Conservation (phyloP, 164 flowering plant species). For the Nymphaea colorata region DNA sequence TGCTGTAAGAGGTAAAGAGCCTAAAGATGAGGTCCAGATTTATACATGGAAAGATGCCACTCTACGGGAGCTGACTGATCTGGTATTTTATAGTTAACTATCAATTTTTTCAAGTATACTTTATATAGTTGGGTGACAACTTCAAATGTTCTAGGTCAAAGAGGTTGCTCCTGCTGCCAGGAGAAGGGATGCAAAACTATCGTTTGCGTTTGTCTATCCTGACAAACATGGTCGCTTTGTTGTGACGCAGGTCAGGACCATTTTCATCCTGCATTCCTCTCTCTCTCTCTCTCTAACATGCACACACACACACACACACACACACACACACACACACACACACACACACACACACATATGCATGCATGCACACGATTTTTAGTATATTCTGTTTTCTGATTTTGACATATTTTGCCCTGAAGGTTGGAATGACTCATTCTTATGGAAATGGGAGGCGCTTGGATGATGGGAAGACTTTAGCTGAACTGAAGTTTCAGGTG, state of each 20-base stretch:
- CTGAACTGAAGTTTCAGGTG: conserved; percentile 77
- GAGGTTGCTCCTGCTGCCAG: conserved; percentile 94
- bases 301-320: background rate
- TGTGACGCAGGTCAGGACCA: conserved; percentile 46
- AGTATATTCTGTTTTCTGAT: background rate
- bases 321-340: background rate
- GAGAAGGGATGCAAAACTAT: conserved; percentile 79
- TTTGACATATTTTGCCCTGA: background rate
- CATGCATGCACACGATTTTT: background rate
- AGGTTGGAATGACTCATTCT: conserved; percentile 83
- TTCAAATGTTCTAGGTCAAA: conserved; percentile 45
- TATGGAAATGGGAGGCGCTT: conserved; percentile 48
- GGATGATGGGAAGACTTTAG: conserved; percentile 64
- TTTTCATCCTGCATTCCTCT: background rate
- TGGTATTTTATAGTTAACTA: conserved; percentile 23
- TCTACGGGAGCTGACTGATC: conserved; percentile 87
- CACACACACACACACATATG: background rate
- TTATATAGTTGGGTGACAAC: background rate
- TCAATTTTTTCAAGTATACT: background rate
- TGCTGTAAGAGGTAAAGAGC: conserved; percentile 87
- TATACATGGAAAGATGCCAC: conserved; percentile 99
- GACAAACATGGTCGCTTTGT: conserved; percentile 70
- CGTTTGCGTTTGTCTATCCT: conserved; percentile 96
- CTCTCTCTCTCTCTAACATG: background rate
- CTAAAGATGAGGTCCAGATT: conserved; percentile 94